Evolutionary conservation across 1,284 basidiomycete species (phyloP).

Genomic region (Athelia psychrophila): DNA sequence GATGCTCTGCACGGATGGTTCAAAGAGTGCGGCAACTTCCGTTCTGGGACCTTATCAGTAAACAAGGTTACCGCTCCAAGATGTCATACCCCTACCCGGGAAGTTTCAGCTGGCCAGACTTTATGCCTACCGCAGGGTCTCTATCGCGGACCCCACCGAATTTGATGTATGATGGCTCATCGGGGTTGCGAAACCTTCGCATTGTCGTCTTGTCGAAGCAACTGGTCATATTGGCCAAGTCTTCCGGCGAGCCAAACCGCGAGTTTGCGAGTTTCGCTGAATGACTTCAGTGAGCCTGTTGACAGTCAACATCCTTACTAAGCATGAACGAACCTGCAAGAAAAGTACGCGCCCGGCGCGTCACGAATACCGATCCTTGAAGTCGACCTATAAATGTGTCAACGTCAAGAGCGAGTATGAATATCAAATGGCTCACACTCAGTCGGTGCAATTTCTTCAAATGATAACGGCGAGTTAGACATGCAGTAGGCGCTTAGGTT

Average conservation of each 20-base stretch:
- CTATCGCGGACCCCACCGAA: conserved; percentile 36
- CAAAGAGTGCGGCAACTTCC: conserved; percentile 36
- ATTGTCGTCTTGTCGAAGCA: conserved; percentile 41
- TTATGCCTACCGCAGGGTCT: conserved; percentile 33
- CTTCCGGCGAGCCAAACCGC: conserved; percentile 25
- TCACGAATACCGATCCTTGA: conserved; percentile 33
- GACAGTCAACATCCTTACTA: not conserved
- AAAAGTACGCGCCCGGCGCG: conserved; percentile 26
- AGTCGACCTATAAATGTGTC: conserved; percentile 24
- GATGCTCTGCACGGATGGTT: conserved; percentile 34
- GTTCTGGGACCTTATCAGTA: conserved; percentile 5
- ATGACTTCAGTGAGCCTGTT: not conserved
- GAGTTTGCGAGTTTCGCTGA: conserved; percentile 32
- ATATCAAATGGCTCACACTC: conserved; percentile 26
- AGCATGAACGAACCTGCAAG: conserved; percentile 24
- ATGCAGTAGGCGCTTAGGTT: conserved; percentile 35
- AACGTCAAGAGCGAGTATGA: too few relatives aligned
- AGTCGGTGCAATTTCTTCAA: conserved; percentile 28
- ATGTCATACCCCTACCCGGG: conserved; percentile 26
- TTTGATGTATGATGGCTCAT: conserved; percentile 35
- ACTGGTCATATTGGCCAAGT: conserved; percentile 29
- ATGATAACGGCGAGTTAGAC: conserved; percentile 15
- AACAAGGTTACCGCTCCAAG: not conserved
- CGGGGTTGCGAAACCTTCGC: conserved; percentile 32
- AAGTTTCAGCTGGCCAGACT: conserved; percentile 36